phyloP scores from a whole-genome alignment of 2,329 filamentous ascomycete species.

The Hymenoscyphus fructigenus region DNA sequence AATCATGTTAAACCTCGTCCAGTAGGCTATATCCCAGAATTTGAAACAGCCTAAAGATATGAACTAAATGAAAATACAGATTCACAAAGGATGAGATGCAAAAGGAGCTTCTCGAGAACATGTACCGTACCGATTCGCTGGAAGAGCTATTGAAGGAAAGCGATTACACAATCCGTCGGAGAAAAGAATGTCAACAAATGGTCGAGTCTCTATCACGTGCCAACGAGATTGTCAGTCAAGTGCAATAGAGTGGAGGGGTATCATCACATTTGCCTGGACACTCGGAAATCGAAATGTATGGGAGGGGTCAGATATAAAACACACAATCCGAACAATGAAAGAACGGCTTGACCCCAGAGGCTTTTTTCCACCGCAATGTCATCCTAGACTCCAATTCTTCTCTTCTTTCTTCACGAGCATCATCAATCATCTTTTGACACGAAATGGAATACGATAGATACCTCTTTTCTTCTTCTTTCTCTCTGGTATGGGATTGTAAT shows the following conservation, averaged over 20 bases:
- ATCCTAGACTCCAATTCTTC: background rate
- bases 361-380: background rate
- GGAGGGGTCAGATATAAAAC: background rate
- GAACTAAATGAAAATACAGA: conserved; percentile 45
- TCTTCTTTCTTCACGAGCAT: background rate
- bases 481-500: background rate
- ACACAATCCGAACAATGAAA: background rate
- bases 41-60: background rate
- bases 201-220: conserved; percentile 88
- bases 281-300: background rate
- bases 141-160: conserved; percentile 97
- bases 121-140: conserved; percentile 88
- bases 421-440: conserved; percentile 2
- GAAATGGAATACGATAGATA: background rate
- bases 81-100: conserved; percentile 99
- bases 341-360: background rate
- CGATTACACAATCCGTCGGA: conserved; percentile 89
- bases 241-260: conserved; percentile 38
- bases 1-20: conserved; percentile 95
- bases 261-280: background rate
- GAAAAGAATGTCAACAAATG: conserved; percentile 99
- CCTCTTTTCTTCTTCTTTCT: background rate
- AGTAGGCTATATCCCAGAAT: conserved; percentile 58
- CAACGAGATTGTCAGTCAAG: conserved; percentile 90
- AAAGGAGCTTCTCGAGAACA: conserved; percentile 90